Base-by-base conservation (phyloP, 352 stramenopile genomes). In the Globisporangium echinulatum region DNA sequence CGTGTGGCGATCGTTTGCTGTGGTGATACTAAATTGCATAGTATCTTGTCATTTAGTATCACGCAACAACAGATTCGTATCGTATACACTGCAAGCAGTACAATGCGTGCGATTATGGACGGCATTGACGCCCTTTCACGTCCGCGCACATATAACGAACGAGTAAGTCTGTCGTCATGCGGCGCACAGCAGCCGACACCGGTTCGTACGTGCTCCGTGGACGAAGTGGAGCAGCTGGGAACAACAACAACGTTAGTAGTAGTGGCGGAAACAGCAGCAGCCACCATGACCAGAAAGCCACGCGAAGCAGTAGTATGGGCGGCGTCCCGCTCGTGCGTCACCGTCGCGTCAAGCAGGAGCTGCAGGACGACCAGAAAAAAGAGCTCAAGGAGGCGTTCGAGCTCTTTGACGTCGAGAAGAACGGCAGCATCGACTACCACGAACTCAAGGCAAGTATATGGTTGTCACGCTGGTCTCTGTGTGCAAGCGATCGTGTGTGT, bases 331-430 rank as follows among this genome's bases (percentile, higher is more conserved):
- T 40, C 4, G 48, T 49, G 1, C 71, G 71, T 17, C 62, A 66
- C 15, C 75, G 81, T n/a, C 70, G 81, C 25, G 54, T 71, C 36
- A 82, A 80, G 14, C 81, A 92, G 56, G 82, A 94, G 70, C 69
- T 92, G 11, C 76, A 71, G 17, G 82, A 92, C 17, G 85, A 92
- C 48, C 82, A 94, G 70, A 90, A 91, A 63, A 90, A 90, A 48
- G 92, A 98, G 70, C 77, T 98, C 1, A 76, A 82, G 54, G 93
- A 98, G 58, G 90, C 92, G 7, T 98, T 98, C 55, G 90, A 96
- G 52, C 80, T 98, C 46, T 98, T 98, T 58, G 93, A 98, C 73
- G 80, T 78, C 17, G 89, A 97, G 58, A 94, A 96, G 68, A 88
- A 78, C 51, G 89, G 90, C 7, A 83, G 75, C 4, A 87, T 98